Evolutionary conservation across 495 filamentous ascomycete genomes (phyloP), one percentile per base, ranked within the genome.

Genomic region (Poronia punctata): DNA sequence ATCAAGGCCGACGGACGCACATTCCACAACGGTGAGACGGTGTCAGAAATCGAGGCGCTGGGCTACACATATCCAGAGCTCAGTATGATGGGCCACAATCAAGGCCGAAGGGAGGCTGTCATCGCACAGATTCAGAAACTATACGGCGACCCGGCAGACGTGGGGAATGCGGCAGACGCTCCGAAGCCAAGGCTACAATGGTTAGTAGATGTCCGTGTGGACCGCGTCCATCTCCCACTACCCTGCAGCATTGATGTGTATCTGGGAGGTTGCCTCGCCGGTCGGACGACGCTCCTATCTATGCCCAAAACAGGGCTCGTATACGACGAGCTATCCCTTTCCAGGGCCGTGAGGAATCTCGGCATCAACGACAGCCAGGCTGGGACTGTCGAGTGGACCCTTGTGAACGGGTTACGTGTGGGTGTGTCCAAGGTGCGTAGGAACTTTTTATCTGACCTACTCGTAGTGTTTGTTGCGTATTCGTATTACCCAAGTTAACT

Each of bases 31-130:
- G 64, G 66, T 12, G 46, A 57, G n/a, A 54, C 53, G 4, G 59
- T 64, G 8, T 40, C 54, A 0, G 39, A 43, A 1, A 47, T 55
- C 12, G 49, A 49, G 10, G 30, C 30, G 1, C 58, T 76, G 19
- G 70, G 70, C 11, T 74, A 76, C 38, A 64, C 62, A 2, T 72
- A 74, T 42, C 62, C 67, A 0, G 71, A 74, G 36, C 45, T 64
- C 25, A 34, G 28, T 11, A 45, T 43, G 16, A 35, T 22, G 26
- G 40, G 52, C 7, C 53, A 48, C 0, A 43, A 43, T 12, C 26
- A 56, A n/a, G 55, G 53, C 4, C 22, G 36, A 7, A 35, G 7
- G 11, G 35, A 17, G 26, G 35, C 36, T 2, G 52, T 63, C 18
- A 49, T 50, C 5, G 45, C 52, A 1, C 37, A 41, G 12, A 49